These are phyloP conservation scores for Nidula microcarpa DNA, from an alignment of 768 basidiomycete genomes.

Conservation along the genomic window DNA sequence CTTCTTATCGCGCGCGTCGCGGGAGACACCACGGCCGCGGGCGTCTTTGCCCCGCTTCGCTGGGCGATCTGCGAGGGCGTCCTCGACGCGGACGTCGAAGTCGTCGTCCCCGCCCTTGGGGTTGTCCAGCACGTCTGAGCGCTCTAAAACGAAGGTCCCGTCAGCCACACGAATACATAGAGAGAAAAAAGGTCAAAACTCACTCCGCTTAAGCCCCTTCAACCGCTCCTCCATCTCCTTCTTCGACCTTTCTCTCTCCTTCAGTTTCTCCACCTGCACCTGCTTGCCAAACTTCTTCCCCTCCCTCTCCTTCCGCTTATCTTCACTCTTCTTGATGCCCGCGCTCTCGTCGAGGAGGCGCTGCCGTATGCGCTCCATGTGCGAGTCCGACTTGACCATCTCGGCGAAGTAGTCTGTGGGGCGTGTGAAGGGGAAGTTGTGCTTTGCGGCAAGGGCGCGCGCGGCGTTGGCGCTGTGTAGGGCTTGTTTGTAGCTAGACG, in stretches of 20 bases:
- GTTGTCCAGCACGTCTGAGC: slow-evolving; percentile 76
- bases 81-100: slow-evolving; percentile 90
- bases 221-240: slow-evolving; percentile 89
- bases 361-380: slow-evolving; percentile 96
- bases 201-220: slow-evolving; percentile 89
- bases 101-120: slow-evolving; percentile 57
- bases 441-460: slow-evolving; percentile 70
- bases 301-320: slow-evolving; percentile 87
- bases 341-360: slow-evolving; percentile 86
- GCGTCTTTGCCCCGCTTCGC: slow-evolving; percentile 44
- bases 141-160: slow-evolving; percentile 47
- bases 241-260: slow-evolving; percentile 84
- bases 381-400: slow-evolving; percentile 96
- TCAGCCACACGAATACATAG: not conserved
- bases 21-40: slow-evolving; percentile 46
- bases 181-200: slow-evolving; percentile 17
- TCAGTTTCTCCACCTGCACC: slow-evolving; percentile 91
- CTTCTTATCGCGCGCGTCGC: slow-evolving; percentile 70
- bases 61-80: slow-evolving; percentile 76
- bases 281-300: slow-evolving; percentile 99
- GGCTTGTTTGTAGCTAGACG: slow-evolving; percentile 89
- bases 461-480: slow-evolving; percentile 79
- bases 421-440: slow-evolving; percentile 83
- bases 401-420: slow-evolving; percentile 96
- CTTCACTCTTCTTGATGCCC: slow-evolving; percentile 86